phyloP scores from a whole-genome alignment of 306 rosid genomes.

The Quercus gilva region DNA sequence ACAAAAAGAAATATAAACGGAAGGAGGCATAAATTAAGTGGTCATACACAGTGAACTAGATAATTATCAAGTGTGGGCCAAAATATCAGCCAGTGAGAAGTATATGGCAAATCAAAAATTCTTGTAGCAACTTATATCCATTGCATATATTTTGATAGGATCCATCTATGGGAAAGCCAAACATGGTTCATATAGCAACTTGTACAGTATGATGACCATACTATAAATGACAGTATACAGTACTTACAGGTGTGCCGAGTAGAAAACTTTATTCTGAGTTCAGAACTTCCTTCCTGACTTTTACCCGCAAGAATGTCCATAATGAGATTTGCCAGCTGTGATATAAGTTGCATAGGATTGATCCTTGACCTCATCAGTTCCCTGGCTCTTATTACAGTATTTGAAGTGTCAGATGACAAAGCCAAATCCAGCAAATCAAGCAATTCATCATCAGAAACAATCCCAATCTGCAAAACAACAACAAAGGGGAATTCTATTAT shows the following conservation, averaged over 20 bases:
- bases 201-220: neutral
- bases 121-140: neutral
- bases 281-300: slow-evolving; percentile 46
- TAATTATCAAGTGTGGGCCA: neutral
- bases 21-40: neutral
- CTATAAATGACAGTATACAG: neutral
- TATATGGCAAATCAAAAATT: neutral
- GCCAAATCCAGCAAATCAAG: slow-evolving; percentile 83
- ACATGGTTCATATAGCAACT: neutral
- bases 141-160: neutral
- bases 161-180: neutral
- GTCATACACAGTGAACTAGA: neutral
- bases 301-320: slow-evolving; percentile 91
- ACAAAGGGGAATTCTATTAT: neutral
- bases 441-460: slow-evolving; percentile 77
- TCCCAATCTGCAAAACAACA: slow-evolving; percentile 64
- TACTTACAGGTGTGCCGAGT: slow-evolving; percentile 57
- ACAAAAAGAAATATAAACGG: neutral
- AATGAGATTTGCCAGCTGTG: slow-evolving; percentile 79
- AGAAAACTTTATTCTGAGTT: slow-evolving; percentile 45
- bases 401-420: slow-evolving; percentile 75
- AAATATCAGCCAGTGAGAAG: neutral
- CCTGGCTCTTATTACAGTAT: slow-evolving; percentile 71
- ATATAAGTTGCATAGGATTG: slow-evolving; percentile 79
- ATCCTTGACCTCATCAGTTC: slow-evolving; percentile 80